Evolutionary conservation across 169 alveolate species (phyloP), one percentile per base, ranked within the genome.

Genomic region (Eimeria brunetti): DNA sequence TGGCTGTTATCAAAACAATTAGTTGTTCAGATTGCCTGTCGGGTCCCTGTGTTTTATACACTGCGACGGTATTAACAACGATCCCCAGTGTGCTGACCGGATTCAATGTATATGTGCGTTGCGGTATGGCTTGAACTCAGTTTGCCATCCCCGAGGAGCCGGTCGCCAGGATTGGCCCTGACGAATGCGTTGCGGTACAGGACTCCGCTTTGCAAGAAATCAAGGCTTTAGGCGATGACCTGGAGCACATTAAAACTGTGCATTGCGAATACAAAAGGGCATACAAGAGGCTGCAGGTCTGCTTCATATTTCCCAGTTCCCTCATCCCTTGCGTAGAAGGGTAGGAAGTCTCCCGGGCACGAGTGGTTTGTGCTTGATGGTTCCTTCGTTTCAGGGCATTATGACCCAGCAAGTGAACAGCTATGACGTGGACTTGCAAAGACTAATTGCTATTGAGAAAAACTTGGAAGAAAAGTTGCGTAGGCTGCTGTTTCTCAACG

Each of bases 111-210:
- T 58, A 58, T 38, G 53, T 20, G 30, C 4, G 30, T 73, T 73
- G 33, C 18, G n/a, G n/a, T 7, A 18, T 73, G 83, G 53, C 33
- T 38, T 20, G 30, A 38, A 4, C 56, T 38, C 96, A 93, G 96
- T 93, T 93, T 78, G 91, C 83, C 5, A 75, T 93, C 51, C 96
- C 96, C 46, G 96, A 93, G 78, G 96, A 93, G 71, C 96, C 96
- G 24, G 96, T 53, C 24, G 93, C 96, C 33, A 64, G 88, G 56
- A 88, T 93, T 56, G 96, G 93, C 22, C 93, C 90, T 24, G 96
- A 93, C 78, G 96, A 93, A 33, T 93, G 96, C 88, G 96, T 69
- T n/a, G 78, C 93, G 1, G 51, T 83, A 44, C 88, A 88, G 12
- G 96, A 93, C 46, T 88, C 89, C 12, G 81, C 83, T 16, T 51